phyloP scores from a whole-genome alignment of 176 grass and related monocot genomes.

The Aegilops sharonensis region DNA sequence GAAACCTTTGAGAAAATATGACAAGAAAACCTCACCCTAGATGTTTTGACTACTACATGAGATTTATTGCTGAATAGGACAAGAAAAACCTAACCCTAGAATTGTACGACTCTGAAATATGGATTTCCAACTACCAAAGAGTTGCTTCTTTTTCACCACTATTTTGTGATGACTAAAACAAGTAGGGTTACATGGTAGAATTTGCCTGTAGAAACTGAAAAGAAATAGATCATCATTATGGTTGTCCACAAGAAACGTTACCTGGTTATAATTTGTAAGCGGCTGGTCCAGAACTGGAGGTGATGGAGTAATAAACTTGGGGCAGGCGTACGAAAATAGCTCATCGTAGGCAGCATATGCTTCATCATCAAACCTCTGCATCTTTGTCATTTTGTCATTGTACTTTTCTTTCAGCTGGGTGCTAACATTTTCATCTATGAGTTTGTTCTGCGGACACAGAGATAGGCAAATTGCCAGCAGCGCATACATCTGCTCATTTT shows the following conservation, averaged over 20 bases:
- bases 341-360: slow-evolving; percentile 90
- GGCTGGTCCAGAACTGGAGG: slow-evolving; percentile 69
- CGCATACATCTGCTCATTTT: slow-evolving; percentile 99
- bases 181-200: not conserved
- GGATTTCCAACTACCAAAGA: not conserved
- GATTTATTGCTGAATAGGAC: not conserved
- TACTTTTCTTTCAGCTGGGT: slow-evolving; percentile 97
- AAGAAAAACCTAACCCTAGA: not conserved
- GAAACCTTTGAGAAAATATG: not conserved
- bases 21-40: too few species aligned
- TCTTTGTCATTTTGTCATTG: slow-evolving; percentile 98
- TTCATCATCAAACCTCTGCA: slow-evolving; percentile 96
- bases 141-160: not conserved
- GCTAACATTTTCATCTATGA: slow-evolving; percentile 90
- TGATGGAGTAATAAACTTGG: slow-evolving; percentile 95
- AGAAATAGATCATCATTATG: not conserved
- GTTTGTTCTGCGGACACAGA: slow-evolving; percentile 78
- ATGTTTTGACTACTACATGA: not conserved
- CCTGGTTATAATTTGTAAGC: slow-evolving; percentile 94
- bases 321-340: slow-evolving; percentile 91
- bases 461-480: slow-evolving; percentile 87
- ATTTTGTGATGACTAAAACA: not conserved
- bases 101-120: not conserved
- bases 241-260: slow-evolving; percentile 11
- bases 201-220: not conserved